A percentile compares a stretch with the other conserved stretches of the same genome.
These are phyloP conservation scores for Boletales sp. DNA, from an alignment of 768 basidiomycete species.

Conservation along the genomic window DNA sequence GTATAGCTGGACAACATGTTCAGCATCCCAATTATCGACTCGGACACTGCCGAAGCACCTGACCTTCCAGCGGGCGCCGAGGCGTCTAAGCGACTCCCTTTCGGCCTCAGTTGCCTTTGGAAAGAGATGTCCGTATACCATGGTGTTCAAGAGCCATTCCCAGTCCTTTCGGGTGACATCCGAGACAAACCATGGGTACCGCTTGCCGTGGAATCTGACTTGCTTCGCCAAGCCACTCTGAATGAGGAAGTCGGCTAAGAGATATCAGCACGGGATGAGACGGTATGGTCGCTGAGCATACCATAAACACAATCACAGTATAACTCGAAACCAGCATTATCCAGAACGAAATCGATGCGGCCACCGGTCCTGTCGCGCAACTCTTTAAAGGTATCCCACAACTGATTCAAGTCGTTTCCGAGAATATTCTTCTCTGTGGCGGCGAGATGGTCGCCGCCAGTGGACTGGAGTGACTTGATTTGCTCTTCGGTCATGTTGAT, in stretches of 20 bases:
- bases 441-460: conserved; percentile 92
- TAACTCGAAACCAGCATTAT: conserved; percentile 82
- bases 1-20: conserved; percentile 58
- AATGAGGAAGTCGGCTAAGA: conserved; percentile 84
- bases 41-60: conserved; percentile 1
- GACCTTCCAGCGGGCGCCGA: conserved; percentile 91
- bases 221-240: conserved; percentile 83
- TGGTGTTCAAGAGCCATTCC: conserved; percentile 85
- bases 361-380: conserved; percentile 69
- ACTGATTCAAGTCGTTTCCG: conserved; percentile 69
- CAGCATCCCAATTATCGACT: not conserved
- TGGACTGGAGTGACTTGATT: conserved; percentile 94
- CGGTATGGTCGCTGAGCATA: conserved; percentile 28
- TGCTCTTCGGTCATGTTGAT: conserved; percentile 99
- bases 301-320: conserved; percentile 88
- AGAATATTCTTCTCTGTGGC: conserved; percentile 96
- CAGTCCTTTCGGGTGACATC: conserved; percentile 94
- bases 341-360: conserved; percentile 77
- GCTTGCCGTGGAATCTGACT: conserved; percentile 93
- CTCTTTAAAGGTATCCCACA: conserved; percentile 74
- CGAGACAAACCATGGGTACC: conserved; percentile 92
- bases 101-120: conserved; percentile 76
- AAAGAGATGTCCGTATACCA: conserved; percentile 93
- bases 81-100: conserved; percentile 70
- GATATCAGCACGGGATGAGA: conserved; percentile 6